Evolutionary conservation across 257 asterid genomes (phyloP).

Genomic region (Jacaranda mimosifolia): DNA sequence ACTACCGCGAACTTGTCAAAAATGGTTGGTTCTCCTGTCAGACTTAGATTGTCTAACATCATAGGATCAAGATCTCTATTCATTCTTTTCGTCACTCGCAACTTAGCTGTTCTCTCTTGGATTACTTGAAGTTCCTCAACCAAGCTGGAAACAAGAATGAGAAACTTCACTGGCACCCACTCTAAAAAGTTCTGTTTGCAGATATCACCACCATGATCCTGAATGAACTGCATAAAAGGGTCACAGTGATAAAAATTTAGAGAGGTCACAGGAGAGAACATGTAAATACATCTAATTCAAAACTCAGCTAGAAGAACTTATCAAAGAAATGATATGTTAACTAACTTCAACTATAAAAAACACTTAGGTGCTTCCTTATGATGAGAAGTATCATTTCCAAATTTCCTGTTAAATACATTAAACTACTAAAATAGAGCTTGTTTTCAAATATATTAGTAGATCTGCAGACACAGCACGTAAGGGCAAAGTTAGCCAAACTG

Average conservation of each 20-base stretch:
- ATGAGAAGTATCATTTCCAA: constrained; percentile 25
- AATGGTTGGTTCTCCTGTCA: constrained; percentile 45
- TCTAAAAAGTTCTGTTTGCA: constrained; percentile 52
- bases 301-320: constrained; percentile 9
- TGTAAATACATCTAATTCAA: constrained; percentile 18
- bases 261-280: constrained; percentile 27
- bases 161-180: constrained; percentile 73
- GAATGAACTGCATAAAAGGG: constrained; percentile 61
- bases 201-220: constrained; percentile 58
- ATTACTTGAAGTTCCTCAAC: constrained; percentile 74
- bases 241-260: constrained; percentile 25
- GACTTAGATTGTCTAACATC: constrained; percentile 41
- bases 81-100: constrained; percentile 44
- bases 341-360: constrained; percentile 1
- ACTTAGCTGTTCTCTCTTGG: constrained; percentile 56
- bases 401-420: background rate
- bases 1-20: constrained; percentile 57
- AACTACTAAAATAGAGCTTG: background rate
- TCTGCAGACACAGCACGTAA: background rate
- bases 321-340: constrained; percentile 11
- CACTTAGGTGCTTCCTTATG: constrained; percentile 14
- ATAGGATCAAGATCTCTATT: constrained; percentile 44
- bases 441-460: background rate
- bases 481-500: background rate
- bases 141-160: constrained; percentile 75